These are phyloP conservation scores for Austroboletus eburneus DNA, from an alignment of 768 basidiomycete species.

Conservation along the genomic window DNA sequence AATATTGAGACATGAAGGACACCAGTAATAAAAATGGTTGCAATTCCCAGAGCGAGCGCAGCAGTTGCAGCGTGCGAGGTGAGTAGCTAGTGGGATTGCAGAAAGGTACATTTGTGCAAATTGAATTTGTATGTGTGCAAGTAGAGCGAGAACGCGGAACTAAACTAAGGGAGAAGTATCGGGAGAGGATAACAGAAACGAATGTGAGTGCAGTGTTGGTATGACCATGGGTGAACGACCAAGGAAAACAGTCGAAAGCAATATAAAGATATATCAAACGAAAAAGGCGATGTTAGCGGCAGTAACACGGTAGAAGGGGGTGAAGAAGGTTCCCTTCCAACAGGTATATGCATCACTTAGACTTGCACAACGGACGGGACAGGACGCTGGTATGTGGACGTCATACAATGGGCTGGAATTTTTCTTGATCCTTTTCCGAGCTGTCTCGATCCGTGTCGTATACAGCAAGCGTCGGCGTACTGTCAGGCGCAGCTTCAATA, in stretches of 20 bases:
- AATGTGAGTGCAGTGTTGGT: no score
- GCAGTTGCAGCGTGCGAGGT: background rate
- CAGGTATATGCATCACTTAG: constrained; percentile 9
- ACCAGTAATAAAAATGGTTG: background rate
- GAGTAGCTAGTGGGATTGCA: background rate
- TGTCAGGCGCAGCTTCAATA: constrained; percentile 12
- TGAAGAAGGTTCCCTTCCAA: background rate
- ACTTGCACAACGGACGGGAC: background rate
- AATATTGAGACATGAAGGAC: no score
- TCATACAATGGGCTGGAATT: constrained; percentile 12
- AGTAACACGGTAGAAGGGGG: background rate
- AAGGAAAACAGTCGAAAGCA: constrained; percentile 1
- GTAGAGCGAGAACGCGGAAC: background rate
- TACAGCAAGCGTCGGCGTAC: constrained; percentile 4
- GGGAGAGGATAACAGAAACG: background rate
- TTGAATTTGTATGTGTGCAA: background rate
- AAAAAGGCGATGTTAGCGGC: background rate
- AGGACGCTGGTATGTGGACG: no score
- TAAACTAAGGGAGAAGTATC: background rate
- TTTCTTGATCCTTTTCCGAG: constrained; percentile 16
- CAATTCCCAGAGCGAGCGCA: background rate
- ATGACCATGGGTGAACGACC: no score
- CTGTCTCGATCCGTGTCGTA: constrained; percentile 18
- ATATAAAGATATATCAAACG: background rate
- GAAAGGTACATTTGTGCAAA: background rate